A percentile compares a stretch with the other conserved stretches of the same genome.
phyloP scores from a whole-genome alignment of 1,284 basidiomycete genomes.

The Filobasidium uniguttulatum region DNA sequence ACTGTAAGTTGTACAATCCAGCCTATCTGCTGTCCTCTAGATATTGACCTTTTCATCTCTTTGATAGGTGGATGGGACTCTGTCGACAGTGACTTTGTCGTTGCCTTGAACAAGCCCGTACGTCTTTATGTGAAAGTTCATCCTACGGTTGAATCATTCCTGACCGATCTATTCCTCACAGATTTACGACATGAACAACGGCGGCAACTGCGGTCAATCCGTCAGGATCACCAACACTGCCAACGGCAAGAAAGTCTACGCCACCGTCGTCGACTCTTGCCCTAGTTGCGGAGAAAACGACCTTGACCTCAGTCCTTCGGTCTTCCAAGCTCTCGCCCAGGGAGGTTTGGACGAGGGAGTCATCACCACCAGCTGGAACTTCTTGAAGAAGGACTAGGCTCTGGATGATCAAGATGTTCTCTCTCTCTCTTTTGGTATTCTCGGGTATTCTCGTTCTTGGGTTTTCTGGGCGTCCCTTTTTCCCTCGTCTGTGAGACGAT shows the following conservation, averaged over 20 bases:
- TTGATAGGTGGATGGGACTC: constrained; percentile 21
- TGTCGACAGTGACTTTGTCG: constrained; percentile 20
- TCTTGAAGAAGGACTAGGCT: constrained; percentile 9
- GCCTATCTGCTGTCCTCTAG: too few species aligned
- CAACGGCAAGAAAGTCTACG: constrained; percentile 47
- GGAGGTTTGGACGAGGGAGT: constrained; percentile 28
- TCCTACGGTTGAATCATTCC: too few species aligned
- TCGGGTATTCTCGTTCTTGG: too few species aligned
- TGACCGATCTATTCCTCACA: too few species aligned
- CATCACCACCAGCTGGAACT: constrained; percentile 26
- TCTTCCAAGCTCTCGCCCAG: constrained; percentile 33
- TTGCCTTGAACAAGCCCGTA: constrained; percentile 25
- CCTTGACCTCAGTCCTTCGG: constrained; percentile 39
- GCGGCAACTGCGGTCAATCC: constrained; percentile 48
- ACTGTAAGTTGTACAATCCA: constrained; percentile 11
- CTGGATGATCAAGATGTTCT: too few species aligned
- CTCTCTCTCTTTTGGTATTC: constrained; percentile 1
- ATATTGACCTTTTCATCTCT: neutral
- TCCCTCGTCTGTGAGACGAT: too few species aligned
- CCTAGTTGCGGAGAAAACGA: constrained; percentile 36
- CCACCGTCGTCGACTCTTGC: constrained; percentile 45
- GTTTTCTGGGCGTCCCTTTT: too few species aligned
- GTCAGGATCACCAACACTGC: constrained; percentile 51
- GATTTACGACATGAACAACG: constrained; percentile 19
- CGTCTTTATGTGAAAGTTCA: too few species aligned